Base-by-base conservation (phyloP, 2,329 filamentous ascomycete species). In the Neurospora crassa region DNA sequence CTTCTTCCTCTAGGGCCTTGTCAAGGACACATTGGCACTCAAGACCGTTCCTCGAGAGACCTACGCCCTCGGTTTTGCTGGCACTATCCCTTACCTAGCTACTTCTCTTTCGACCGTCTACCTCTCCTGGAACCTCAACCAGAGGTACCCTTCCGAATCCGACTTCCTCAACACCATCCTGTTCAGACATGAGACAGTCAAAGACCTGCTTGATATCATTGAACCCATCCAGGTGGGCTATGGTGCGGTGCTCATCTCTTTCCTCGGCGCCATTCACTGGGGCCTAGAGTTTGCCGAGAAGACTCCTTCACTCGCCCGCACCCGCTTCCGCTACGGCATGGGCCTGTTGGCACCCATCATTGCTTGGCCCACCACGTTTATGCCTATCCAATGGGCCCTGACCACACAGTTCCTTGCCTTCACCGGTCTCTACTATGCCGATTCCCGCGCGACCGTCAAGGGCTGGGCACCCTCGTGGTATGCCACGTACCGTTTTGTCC, bases 251-350 rank as follows among this genome's bases (percentile, higher is more conserved):
- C 96, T 97, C 77, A 92, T 97, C 76, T 97, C 94, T 40, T 97
- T 97, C 85, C 88, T 97, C 1, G 95, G 95, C 67, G 94, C 94
- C 42, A 90, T 97, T 77, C 95, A 97, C 81, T 97, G 88, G 95
- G 94, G 94, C 71, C 85, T 97, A 20, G 94, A 97, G 81, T 96
- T 91, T 80, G 92, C 92, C 69, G 87, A 87, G 83, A 91, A 82
- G 90, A 85, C 80, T 83, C 90, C 81, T 81, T 88, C 78, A 77
- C 76, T 67, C 0, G 76, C 86, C 73, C 90, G 92, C 71, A 91
- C 92, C 70, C 92, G 91, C 76, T 89, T 89, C 76, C 91, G 94
- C 74, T 97, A 97, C 79, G 89, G 89, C n/a, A 89, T 94, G 75
- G 94, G 94, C 76, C 89, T 97, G 16, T 79, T 92, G 67, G 91